Conservation (phyloP, 192 early-diverging fungal genomes). For the Coemansia sp. region DNA sequence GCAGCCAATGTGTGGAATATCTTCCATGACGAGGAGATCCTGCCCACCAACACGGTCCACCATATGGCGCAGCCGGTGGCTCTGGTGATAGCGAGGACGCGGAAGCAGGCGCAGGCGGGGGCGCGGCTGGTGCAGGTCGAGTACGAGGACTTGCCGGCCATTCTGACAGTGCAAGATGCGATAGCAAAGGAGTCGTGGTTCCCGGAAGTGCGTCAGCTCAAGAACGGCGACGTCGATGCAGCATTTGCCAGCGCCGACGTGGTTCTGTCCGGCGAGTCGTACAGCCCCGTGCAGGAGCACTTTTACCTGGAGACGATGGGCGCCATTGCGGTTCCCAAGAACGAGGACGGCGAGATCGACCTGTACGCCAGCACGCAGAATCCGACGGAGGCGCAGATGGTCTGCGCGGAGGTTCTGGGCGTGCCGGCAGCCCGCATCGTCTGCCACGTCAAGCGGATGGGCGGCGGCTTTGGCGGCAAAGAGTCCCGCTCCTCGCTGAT, state of each 20-base stretch:
- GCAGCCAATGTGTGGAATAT: slow-evolving; percentile 58
- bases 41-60: slow-evolving; percentile 66
- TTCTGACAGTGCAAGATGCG: slow-evolving; percentile 80
- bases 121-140: slow-evolving; percentile 65
- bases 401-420: slow-evolving; percentile 70
- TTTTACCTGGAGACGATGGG: slow-evolving; percentile 85
- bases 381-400: slow-evolving; percentile 70
- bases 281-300: slow-evolving; percentile 71
- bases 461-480: slow-evolving; percentile 87
- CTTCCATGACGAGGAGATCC: slow-evolving; percentile 76
- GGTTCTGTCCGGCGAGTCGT: slow-evolving; percentile 59
- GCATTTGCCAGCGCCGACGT: slow-evolving; percentile 53
- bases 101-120: slow-evolving; percentile 65
- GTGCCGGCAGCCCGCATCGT: slow-evolving; percentile 67
- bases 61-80: slow-evolving; percentile 76
- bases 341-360: slow-evolving; percentile 78
- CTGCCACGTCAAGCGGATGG: slow-evolving; percentile 78
- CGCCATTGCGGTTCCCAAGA: slow-evolving; percentile 63
- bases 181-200: slow-evolving; percentile 66
- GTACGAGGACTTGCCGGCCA: slow-evolving; percentile 68
- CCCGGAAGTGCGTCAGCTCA: slow-evolving; percentile 52
- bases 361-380: slow-evolving; percentile 78
- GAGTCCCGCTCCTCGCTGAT: slow-evolving; percentile 67
- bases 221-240: slow-evolving; percentile 64
- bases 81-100: slow-evolving; percentile 71